These are phyloP conservation scores for Dactylellina sp. DNA, from an alignment of 2,329 filamentous ascomycete species.

Conservation along the genomic window DNA sequence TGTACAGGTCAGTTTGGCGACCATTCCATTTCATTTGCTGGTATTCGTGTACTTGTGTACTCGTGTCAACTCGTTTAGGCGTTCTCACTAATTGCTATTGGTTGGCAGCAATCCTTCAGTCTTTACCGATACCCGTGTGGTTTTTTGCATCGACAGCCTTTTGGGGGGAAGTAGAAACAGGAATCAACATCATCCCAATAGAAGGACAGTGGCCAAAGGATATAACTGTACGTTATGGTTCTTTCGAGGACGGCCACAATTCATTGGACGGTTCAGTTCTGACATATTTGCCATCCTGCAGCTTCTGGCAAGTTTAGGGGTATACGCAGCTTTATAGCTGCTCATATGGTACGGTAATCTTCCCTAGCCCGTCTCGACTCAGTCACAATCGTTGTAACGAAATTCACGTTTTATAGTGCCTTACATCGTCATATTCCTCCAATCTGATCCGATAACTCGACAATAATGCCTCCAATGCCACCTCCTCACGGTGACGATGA, in stretches of 20 bases:
- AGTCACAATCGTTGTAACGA: slow-evolving; percentile 6
- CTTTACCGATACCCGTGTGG: not conserved
- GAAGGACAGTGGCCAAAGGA: slow-evolving; percentile 11
- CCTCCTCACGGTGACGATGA: slow-evolving; percentile 40
- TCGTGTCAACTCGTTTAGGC: not conserved
- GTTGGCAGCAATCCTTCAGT: slow-evolving; percentile 9
- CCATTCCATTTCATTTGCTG: not conserved
- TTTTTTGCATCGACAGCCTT: not conserved
- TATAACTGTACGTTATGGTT: not conserved
- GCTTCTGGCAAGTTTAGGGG: slow-evolving; percentile 29
- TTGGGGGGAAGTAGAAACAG: not conserved
- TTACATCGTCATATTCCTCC: not conserved
- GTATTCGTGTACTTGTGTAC: not conserved
- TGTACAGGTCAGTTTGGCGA: slow-evolving; percentile 13
- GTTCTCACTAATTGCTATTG: not conserved
- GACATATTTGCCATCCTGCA: slow-evolving; percentile 2
- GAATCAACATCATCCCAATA: slow-evolving; percentile 1
- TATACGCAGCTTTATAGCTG: slow-evolving; percentile 50
- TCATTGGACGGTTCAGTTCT: not conserved
- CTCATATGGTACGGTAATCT: slow-evolving; percentile 26
- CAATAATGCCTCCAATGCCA: slow-evolving; percentile 23
- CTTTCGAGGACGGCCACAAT: not conserved
- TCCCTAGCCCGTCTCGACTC: not conserved
- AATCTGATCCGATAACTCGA: not conserved
- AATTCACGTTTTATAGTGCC: slow-evolving; percentile 1